These are phyloP conservation scores for Lentinus brumalis DNA, from an alignment of 768 basidiomycete genomes.

Conservation along the genomic window DNA sequence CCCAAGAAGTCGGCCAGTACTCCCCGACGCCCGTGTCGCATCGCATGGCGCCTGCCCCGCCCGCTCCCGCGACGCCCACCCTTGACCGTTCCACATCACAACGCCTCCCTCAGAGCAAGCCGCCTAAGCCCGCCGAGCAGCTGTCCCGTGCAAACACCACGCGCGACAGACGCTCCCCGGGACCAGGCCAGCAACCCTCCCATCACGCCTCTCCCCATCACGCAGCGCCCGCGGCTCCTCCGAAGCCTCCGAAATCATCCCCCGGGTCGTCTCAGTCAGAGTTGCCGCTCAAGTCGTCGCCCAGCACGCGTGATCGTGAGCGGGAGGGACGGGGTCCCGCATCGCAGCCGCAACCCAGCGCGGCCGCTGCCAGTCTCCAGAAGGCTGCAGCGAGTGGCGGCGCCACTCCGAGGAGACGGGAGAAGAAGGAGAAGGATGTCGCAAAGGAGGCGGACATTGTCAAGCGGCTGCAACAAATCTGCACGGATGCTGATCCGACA, in stretches of 20 bases:
- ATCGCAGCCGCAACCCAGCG: conserved; percentile 55
- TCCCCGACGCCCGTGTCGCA: conserved; percentile 52
- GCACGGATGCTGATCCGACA: conserved; percentile 97
- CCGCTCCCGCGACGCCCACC: conserved; percentile 59
- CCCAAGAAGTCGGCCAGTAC: conserved; percentile 42
- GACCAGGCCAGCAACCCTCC: conserved; percentile 20
- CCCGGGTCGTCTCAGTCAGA: conserved; percentile 61
- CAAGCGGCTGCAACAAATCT: conserved; percentile 88
- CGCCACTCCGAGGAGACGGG: conserved; percentile 81
- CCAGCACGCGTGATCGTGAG: conserved; percentile 26
- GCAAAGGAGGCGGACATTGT: conserved; percentile 88
- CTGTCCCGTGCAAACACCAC: conserved; percentile 72
- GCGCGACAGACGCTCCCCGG: conserved; percentile 54
- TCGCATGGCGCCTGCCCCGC: conserved; percentile 78
- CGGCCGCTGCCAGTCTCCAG: conserved; percentile 65
- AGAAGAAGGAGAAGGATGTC: conserved; percentile 83
- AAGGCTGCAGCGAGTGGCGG: conserved; percentile 63
- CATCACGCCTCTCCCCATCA: conserved; percentile 21
- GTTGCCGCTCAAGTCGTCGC: conserved; percentile 32
- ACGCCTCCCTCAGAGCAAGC: conserved; percentile 60
- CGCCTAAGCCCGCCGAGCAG: conserved; percentile 37
- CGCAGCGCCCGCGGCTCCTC: conserved; percentile 12
- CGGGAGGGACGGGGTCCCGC: conserved; percentile 20
- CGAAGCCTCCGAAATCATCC: conserved; percentile 24
- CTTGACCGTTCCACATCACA: conserved; percentile 90